These are phyloP conservation scores for Suhomyces guaymorum DNA, from an alignment of 1,139 yeast genomes.

Conservation along the genomic window DNA sequence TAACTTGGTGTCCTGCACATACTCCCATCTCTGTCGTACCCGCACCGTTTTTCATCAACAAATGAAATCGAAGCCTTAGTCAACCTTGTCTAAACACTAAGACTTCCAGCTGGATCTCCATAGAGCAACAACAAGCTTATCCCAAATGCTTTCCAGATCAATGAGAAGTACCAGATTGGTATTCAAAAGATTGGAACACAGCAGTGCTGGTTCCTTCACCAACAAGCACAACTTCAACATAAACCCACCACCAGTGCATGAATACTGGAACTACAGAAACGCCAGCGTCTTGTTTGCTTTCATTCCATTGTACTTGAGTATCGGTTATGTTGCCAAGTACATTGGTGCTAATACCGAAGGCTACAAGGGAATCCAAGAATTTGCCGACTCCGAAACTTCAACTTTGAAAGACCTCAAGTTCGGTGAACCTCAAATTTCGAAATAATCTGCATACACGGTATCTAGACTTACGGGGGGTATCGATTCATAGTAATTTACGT, in stretches of 20 bases:
- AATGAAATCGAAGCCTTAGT: constrained; percentile 13
- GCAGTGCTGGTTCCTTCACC: constrained; percentile 34
- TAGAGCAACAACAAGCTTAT: background rate
- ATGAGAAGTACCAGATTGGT: constrained; percentile 24
- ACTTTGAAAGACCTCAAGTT: constrained; percentile 39
- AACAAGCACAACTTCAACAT: constrained; percentile 47
- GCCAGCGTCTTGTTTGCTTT: constrained; percentile 40
- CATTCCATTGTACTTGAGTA: constrained; percentile 39
- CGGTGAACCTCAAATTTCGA: constrained; percentile 37
- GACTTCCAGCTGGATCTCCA: background rate
- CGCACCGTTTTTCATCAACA: constrained; percentile 10
- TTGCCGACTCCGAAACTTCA: constrained; percentile 41
- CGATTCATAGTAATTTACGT: constrained; percentile 7
- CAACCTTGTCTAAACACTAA: constrained; percentile 1
- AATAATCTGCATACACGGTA: constrained; percentile 7
- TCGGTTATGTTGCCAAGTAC: constrained; percentile 37
- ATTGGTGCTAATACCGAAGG: constrained; percentile 30
- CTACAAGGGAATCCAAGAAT: constrained; percentile 34
- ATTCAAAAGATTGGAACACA: constrained; percentile 37
- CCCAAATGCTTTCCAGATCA: constrained; percentile 31
- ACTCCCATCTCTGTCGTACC: constrained; percentile 3
- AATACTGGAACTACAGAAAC: constrained; percentile 48
- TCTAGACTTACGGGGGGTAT: background rate
- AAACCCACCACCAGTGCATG: constrained; percentile 51
- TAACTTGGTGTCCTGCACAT: constrained; percentile 5